Conservation (phyloP, 23 red algal genomes). For the Chondrus crispus region DNA sequence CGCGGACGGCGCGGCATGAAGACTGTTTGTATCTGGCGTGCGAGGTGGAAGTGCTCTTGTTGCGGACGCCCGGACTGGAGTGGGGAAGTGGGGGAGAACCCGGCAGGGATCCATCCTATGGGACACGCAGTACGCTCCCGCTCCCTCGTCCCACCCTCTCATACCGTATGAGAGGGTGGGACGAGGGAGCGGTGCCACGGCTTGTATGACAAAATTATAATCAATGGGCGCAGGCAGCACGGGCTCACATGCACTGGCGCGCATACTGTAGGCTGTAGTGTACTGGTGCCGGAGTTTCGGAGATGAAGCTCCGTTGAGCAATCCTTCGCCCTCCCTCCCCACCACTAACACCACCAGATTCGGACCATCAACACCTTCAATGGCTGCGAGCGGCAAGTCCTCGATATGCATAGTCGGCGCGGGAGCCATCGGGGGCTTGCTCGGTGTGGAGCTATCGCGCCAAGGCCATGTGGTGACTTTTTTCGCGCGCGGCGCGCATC, state of each 20-base stretch:
- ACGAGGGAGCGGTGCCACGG: too few species aligned
- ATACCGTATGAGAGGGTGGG: too few species aligned
- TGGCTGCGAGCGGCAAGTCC: not conserved
- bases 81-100: too few species aligned
- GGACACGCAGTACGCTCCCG: too few species aligned
- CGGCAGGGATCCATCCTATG: too few species aligned
- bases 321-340: not conserved
- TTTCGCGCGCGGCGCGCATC: constrained; percentile 48
- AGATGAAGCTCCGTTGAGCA: not conserved
- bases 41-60: too few species aligned
- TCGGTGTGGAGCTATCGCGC: constrained; percentile 58
- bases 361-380: not conserved
- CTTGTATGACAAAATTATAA: too few species aligned
- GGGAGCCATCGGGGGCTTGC: constrained; percentile 68
- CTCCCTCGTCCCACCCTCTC: too few species aligned
- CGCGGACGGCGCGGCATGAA: too few species aligned
- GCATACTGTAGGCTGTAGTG: not conserved
- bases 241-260: not conserved
- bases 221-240: not conserved
- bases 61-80: too few species aligned
- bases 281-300: not conserved
- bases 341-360: not conserved
- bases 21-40: too few species aligned
- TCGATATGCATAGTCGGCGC: constrained; percentile 67
- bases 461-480: constrained; percentile 60